Percentiles rank a stretch among this genome's conserved stretches.
Conservation (phyloP, 2,329 filamentous ascomycete species). For the Metarhizium rileyi region DNA sequence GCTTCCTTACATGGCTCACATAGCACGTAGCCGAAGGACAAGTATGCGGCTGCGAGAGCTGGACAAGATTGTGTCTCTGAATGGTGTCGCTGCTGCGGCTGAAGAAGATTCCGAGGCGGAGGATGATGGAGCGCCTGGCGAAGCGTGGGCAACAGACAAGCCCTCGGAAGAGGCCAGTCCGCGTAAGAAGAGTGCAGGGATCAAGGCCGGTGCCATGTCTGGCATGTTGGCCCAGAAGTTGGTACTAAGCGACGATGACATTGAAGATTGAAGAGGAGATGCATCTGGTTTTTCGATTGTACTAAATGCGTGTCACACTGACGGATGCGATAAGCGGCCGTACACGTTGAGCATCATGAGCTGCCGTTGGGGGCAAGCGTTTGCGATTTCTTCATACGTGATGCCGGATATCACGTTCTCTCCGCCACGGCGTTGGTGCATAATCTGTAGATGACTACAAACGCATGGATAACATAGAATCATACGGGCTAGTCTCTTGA, state of each 20-base stretch:
- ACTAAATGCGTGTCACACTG: background rate
- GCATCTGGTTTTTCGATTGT: constrained; percentile 14
- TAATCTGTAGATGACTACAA: no score
- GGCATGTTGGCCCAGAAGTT: constrained; percentile 52
- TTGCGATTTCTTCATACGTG: no score
- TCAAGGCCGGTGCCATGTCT: constrained; percentile 26
- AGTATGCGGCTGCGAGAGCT: constrained; percentile 44
- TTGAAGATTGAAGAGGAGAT: constrained; percentile 50
- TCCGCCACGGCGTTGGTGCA: no score
- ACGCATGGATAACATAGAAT: no score
- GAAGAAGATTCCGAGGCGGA: constrained; percentile 38
- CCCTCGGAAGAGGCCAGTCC: constrained; percentile 45
- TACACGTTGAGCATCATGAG: background rate
- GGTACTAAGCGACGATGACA: constrained; percentile 74
- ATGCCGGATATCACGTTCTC: no score
- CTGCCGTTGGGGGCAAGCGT: background rate
- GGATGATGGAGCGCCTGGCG: constrained; percentile 30
- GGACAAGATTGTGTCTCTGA: constrained; percentile 59
- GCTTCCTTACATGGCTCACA: constrained; percentile 72
- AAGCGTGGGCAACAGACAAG: constrained; percentile 53
- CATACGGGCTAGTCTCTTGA: no score
- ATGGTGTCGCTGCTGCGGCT: constrained; percentile 39
- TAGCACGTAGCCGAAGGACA: constrained; percentile 38
- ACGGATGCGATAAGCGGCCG: background rate
- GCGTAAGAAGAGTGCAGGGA: constrained; percentile 33